Base-by-base conservation (phyloP, 2,329 filamentous ascomycete species). In the Trichoderma koningiopsis region DNA sequence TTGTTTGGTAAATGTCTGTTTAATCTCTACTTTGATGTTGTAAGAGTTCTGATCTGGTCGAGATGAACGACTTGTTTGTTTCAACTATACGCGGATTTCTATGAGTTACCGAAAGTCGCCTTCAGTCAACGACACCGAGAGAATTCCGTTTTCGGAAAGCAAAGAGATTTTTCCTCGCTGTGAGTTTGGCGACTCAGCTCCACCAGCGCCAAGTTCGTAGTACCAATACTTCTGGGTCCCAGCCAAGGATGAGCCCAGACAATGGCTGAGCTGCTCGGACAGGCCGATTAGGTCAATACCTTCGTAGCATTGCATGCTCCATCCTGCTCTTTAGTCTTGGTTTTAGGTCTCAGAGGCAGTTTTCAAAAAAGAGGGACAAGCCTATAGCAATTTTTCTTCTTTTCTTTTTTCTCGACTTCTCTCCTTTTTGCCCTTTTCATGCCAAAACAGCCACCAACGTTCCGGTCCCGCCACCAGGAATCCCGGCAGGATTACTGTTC, bases 281-380 rank as follows among this genome's bases (percentile, higher is more conserved):
- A 52, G 60, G 37, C 60, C 47, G 60, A 53, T 49, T 63, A 63
- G 60, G 47, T 33, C 52, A 65, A 65, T 43, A 57, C 49, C 24
- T 65, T 57, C 29, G 24, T 53, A 8, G 22, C 35, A 63, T 63
- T 63, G 60, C 60, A 63, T 63, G 60, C 47, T 63, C n/a, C 29
- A 53, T 63, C 60, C 35, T 53, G n/a, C 19, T 33, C 22, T 24
- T 47, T 53, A 24, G 31, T 27, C 37, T 53, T 63, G 31, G 43
- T 7, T 63, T 31, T 63, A 24, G 31, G 60, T 53, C 35, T 65
- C 29, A 22, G 19, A 31, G 33, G 24, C 37, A 33, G 35, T 31
- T 53, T 11, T 3, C 5, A 49, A 22, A 55, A 65, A 57, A 31
- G 52, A 57, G 35, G 14, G 37, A 47, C 24, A 14, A 24, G 11